phyloP scores from a whole-genome alignment of 805 yeast genomes.

The Lachancea thermotolerans region DNA sequence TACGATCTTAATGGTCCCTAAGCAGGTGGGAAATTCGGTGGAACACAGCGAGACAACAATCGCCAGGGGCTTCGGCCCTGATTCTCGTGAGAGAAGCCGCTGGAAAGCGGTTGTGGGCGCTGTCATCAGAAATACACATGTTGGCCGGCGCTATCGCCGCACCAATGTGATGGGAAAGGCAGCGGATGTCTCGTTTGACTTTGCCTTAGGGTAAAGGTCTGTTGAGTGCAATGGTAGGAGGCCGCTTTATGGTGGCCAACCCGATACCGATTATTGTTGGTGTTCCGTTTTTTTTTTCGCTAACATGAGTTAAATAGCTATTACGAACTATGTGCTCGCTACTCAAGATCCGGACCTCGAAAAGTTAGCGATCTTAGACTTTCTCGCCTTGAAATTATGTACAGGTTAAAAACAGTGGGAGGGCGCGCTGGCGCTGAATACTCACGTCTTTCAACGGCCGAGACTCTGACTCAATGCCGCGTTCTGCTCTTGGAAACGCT shows the following conservation, averaged over 20 bases:
- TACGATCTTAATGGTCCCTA: background rate
- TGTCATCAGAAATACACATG: constrained; percentile 30
- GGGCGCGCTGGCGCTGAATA: background rate
- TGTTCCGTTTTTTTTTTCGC: constrained; percentile 16
- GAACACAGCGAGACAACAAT: constrained; percentile 22
- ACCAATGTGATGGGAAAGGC: constrained; percentile 28
- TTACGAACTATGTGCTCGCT: too few species aligned
- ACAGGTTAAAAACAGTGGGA: background rate
- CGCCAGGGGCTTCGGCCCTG: constrained; percentile 4
- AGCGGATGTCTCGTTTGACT: constrained; percentile 29
- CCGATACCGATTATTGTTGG: constrained; percentile 34
- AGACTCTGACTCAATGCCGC: constrained; percentile 70
- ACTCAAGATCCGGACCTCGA: too few species aligned
- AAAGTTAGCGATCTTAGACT: too few species aligned
- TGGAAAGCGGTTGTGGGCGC: constrained; percentile 14
- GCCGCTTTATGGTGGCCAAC: constrained; percentile 18
- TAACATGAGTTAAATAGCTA: too few species aligned
- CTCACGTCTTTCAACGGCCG: constrained; percentile 27
- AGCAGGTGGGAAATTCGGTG: constrained; percentile 37
- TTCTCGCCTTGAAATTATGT: background rate
- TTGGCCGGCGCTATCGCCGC: background rate
- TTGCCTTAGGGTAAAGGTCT: constrained; percentile 19
- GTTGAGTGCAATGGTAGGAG: constrained; percentile 36
- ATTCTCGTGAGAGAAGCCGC: constrained; percentile 8
- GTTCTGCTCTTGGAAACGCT: constrained; percentile 97